These are phyloP conservation scores for Aurinia saxatilis DNA, from an alignment of 345 rosid species.

Conservation along the genomic window DNA sequence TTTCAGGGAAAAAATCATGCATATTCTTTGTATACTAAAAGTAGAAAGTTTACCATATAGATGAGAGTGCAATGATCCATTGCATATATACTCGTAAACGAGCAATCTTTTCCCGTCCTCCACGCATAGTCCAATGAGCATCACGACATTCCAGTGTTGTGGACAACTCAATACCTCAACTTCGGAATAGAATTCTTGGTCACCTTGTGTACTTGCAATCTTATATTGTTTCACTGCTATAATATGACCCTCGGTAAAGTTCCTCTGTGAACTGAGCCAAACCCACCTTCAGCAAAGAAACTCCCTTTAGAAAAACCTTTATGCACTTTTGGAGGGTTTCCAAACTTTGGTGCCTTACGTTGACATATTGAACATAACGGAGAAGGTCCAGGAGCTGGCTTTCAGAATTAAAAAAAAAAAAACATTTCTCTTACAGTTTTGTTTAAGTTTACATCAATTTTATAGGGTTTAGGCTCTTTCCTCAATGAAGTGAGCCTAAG, in stretches of 20 bases:
- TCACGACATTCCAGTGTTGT: slow-evolving; percentile 94
- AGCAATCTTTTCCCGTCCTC: slow-evolving; percentile 86
- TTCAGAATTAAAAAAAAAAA: slow-evolving; percentile 68
- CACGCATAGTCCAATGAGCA: slow-evolving; percentile 82
- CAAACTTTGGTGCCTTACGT: slow-evolving; percentile 87
- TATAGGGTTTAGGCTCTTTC: slow-evolving; percentile 45
- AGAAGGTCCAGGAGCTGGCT: slow-evolving; percentile 80
- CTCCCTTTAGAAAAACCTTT: slow-evolving; percentile 68
- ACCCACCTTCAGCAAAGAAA: slow-evolving; percentile 99
- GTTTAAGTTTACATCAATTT: slow-evolving; percentile 49
- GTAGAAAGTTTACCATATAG: slow-evolving; percentile 64
- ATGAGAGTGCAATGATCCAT: slow-evolving; percentile 87
- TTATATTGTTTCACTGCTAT: slow-evolving; percentile 96
- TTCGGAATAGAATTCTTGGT: slow-evolving; percentile 89
- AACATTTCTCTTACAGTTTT: slow-evolving; percentile 83
- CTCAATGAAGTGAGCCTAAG: slow-evolving; percentile 42
- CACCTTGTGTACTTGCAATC: slow-evolving; percentile 95
- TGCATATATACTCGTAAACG: slow-evolving; percentile 93
- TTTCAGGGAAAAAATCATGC: not conserved
- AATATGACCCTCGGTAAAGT: slow-evolving; percentile 73
- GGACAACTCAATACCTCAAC: slow-evolving; percentile 98
- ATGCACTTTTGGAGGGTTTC: slow-evolving; percentile 95
- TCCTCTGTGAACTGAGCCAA: slow-evolving; percentile 93
- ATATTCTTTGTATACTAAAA: not conserved
- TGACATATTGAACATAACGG: slow-evolving; percentile 91